A percentile compares a stretch with the other conserved stretches of the same genome.
Conservation (phyloP, 2,329 filamentous ascomycete species). For the Pseudocercospora ulei region DNA sequence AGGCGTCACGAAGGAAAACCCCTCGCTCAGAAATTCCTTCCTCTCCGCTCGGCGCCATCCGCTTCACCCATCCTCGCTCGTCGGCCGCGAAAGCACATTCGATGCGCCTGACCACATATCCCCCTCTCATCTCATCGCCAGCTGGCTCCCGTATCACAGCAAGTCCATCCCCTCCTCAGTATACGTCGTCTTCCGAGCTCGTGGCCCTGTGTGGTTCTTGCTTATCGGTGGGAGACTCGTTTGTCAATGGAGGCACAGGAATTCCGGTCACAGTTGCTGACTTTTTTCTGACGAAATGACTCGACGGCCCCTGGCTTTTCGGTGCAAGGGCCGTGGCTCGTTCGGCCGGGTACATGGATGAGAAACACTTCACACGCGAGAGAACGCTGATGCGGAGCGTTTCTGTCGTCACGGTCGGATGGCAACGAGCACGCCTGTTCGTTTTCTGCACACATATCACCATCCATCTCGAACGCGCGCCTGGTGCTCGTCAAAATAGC, state of each 20-base stretch:
- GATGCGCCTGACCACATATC: background rate
- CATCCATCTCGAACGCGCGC: too few relatives aligned
- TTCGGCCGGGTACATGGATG: constrained; percentile 6
- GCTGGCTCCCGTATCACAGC: background rate
- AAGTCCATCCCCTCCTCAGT: constrained; percentile 11
- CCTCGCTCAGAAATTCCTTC: too few relatives aligned
- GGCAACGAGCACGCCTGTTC: too few relatives aligned
- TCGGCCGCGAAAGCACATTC: too few relatives aligned
- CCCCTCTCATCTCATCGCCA: background rate
- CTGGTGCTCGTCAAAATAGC: constrained; percentile 25
- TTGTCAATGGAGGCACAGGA: constrained; percentile 14
- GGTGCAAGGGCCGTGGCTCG: constrained; percentile 6
- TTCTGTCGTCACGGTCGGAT: too few relatives aligned
- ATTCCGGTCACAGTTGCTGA: constrained; percentile 1
- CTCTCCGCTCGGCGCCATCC: too few relatives aligned
- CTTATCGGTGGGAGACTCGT: constrained; percentile 14
- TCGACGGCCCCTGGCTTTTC: constrained; percentile 10
- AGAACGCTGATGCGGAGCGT: too few relatives aligned
- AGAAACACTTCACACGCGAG: too few relatives aligned
- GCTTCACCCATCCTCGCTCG: too few relatives aligned
- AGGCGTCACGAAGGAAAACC: too few relatives aligned
- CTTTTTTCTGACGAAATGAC: constrained; percentile 11
- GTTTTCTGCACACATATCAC: too few relatives aligned
- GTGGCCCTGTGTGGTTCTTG: constrained; percentile 1
- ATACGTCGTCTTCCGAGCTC: constrained; percentile 15